phyloP scores from a whole-genome alignment of 371 early-diverging fungal species.

The Furculomyces boomerangus region DNA sequence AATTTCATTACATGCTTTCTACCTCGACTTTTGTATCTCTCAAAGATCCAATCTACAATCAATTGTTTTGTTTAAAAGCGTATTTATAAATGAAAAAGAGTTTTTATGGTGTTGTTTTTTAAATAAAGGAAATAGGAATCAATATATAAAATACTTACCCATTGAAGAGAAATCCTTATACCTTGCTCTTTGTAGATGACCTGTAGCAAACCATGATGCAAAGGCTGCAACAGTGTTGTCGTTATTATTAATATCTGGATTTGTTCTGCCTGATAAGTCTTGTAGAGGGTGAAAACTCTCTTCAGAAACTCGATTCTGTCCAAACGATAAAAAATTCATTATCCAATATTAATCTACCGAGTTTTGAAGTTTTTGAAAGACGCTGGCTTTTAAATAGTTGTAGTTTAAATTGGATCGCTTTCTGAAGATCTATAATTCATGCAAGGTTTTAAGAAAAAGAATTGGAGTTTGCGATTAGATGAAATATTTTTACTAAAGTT shows the following conservation, averaged over 20 bases:
- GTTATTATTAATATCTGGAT: background rate
- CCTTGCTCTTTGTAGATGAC: slow-evolving; percentile 21
- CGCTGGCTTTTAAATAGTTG: no score
- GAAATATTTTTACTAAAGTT: no score
- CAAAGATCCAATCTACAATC: slow-evolving; percentile 76
- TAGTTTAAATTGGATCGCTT: no score
- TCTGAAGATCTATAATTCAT: no score
- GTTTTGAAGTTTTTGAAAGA: no score
- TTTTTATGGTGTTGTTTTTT: background rate
- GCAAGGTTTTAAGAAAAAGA: no score
- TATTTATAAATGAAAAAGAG: background rate
- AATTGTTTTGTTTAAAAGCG: background rate
- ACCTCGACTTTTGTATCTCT: slow-evolving; percentile 64
- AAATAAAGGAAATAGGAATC: background rate
- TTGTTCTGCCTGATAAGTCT: slow-evolving; percentile 2
- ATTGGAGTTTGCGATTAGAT: no score
- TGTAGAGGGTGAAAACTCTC: background rate
- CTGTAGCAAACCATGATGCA: slow-evolving; percentile 21
- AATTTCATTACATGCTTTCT: slow-evolving; percentile 38
- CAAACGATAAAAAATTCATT: no score
- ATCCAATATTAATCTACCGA: no score
- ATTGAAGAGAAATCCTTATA: slow-evolving; percentile 34
- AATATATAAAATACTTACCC: slow-evolving; percentile 3
- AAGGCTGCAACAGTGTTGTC: background rate
- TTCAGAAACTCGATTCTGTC: no score